A percentile compares a stretch with the other conserved stretches of the same genome.
Conservation (phyloP, 176 grass and related monocot species). For the Phoenix dactylifera region DNA sequence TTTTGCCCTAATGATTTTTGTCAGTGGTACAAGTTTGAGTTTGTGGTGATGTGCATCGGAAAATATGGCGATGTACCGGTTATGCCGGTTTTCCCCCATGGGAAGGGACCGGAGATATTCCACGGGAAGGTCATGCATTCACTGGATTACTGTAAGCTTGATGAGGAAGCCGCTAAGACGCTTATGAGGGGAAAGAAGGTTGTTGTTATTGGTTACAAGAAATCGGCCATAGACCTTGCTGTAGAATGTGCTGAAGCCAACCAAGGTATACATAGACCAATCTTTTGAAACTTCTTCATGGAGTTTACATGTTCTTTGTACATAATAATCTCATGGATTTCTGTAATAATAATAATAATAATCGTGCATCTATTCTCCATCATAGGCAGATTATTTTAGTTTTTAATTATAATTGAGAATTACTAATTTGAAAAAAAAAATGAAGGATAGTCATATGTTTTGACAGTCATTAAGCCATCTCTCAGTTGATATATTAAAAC, state of each 20-base stretch:
- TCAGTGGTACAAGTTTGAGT: conserved; percentile 75
- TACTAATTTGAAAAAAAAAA: too few relatives aligned
- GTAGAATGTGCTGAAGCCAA: conserved; percentile 79
- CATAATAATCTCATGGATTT: too few relatives aligned
- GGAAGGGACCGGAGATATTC: conserved; percentile 67
- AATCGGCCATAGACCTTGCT: conserved; percentile 88
- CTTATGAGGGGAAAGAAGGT: conserved; percentile 92
- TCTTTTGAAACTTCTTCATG: neutral
- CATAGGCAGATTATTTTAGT: too few relatives aligned
- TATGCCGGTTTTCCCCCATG: conserved; percentile 55
- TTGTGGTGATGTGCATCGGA: conserved; percentile 94
- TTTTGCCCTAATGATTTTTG: too few relatives aligned
- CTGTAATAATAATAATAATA: too few relatives aligned
- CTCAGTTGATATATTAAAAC: too few relatives aligned
- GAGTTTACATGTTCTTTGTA: too few relatives aligned
- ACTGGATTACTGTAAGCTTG: conserved; percentile 90
- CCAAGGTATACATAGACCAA: conserved; percentile 45
- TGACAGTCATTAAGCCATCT: too few relatives aligned
- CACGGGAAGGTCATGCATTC: conserved; percentile 70
- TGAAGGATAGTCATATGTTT: too few relatives aligned
- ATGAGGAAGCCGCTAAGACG: conserved; percentile 38
- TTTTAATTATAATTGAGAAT: too few relatives aligned
- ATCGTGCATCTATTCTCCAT: too few relatives aligned
- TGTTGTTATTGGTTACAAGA: conserved; percentile 91
- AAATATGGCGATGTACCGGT: conserved; percentile 81